These are phyloP conservation scores for Fusarium papillatum DNA, from an alignment of 2,329 filamentous ascomycete species.

Conservation along the genomic window DNA sequence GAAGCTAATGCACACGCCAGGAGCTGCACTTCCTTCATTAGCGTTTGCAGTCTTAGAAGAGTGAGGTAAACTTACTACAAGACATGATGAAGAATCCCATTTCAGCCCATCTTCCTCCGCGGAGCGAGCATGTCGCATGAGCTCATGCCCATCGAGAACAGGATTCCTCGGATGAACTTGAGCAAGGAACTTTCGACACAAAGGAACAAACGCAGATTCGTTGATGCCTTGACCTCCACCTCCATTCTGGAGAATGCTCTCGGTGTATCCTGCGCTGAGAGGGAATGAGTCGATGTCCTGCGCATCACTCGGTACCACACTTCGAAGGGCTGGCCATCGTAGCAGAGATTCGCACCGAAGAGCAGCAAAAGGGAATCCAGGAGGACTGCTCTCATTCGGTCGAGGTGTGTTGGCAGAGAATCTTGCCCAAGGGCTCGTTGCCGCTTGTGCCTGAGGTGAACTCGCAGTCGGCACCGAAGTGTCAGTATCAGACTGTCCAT, in stretches of 20 bases:
- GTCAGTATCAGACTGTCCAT: background rate
- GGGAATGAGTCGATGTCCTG: conserved; percentile 18
- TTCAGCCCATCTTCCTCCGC: conserved; percentile 13
- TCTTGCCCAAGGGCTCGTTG: conserved; percentile 5
- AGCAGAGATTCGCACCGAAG: background rate
- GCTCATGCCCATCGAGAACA: background rate
- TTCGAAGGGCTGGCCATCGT: conserved; percentile 3
- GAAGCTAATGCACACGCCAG: conserved; percentile 22
- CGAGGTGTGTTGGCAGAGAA: background rate
- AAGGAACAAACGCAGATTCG: background rate
- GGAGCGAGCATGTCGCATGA: conserved; percentile 11
- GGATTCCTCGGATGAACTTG: background rate
- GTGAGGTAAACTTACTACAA: conserved; percentile 12
- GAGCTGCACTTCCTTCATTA: background rate
- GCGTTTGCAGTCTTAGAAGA: no score
- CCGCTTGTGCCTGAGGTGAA: background rate
- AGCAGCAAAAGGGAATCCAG: conserved; percentile 1
- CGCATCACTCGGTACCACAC: conserved; percentile 8
- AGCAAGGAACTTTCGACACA: background rate
- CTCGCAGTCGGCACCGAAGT: background rate
- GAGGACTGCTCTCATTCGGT: background rate
- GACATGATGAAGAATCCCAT: conserved; percentile 30
- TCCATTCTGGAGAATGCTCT: background rate
- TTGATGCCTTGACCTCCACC: background rate
- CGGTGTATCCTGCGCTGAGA: conserved; percentile 15